Evolutionary conservation across 2,329 filamentous ascomycete genomes (phyloP), one percentile per base, ranked within the genome.

Genomic region (Diatrype stigma): DNA sequence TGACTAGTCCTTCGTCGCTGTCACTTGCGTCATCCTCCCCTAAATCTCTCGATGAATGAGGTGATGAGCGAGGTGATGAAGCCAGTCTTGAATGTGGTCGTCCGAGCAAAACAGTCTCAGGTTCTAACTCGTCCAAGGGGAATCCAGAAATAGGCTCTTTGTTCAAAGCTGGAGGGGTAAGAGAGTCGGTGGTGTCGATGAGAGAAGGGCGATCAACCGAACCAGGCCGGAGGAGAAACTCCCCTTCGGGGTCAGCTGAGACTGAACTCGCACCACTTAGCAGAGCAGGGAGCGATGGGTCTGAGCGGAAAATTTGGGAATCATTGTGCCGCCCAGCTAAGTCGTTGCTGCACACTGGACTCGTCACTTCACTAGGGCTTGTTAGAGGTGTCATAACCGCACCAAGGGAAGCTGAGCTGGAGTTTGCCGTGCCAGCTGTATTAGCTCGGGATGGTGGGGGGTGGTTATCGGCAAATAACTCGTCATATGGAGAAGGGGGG

Each of bases 211-310:
- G 70, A 3, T 69, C 70, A 6, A 79, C 68, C 6, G 73, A 67
- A 5, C 74, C 76, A 10, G 78, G 79, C 21, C 68, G 72, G 49
- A 76, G 68, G 3, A 84, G 69, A 37, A 84, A 80, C 46, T 86
- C 83, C 1, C 77, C 80, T 55, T 86, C 83, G 21, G 78, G 70
- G 57, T 85, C 83, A 1, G 79, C 81, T 14, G 81, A 86, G 10
- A 85, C 76, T 2, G 83, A 86, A 60, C 82, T 85, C 8, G 82
- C 80, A 11, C 82, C 80, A 51, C 82, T 86, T 11, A 86, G 71
- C 7, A 86, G 69, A 6, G 82, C 82, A 11, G 83, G 83, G 2
- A 86, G 67, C 5, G 83, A 86, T 0, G 82, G 82, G 48, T 86
- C 82, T 3, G 82, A 86, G 50, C 80, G 80, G 63, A 84, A 85